These are phyloP conservation scores for Zygosaccharomyces pseudorouxii DNA, from an alignment of 805 yeast species.

Conservation along the genomic window DNA sequence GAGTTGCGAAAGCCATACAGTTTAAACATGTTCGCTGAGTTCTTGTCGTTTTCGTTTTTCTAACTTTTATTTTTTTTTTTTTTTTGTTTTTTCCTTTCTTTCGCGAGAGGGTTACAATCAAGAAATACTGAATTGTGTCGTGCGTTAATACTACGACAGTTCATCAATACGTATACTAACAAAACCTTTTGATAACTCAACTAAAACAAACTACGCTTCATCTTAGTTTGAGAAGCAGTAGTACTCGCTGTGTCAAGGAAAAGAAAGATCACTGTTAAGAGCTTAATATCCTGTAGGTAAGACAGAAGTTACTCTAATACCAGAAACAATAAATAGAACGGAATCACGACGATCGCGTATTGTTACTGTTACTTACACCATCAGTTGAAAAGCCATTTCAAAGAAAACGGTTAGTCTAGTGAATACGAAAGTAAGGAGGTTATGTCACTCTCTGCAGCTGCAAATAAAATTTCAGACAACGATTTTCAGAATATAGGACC, in stretches of 20 bases:
- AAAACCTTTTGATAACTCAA: background rate
- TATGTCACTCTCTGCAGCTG: constrained; percentile 45
- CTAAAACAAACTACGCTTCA: constrained; percentile 1
- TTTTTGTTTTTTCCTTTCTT: background rate
- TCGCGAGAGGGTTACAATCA: background rate
- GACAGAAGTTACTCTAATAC: background rate
- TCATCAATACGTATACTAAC: background rate
- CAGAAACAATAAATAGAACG: background rate
- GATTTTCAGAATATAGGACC: constrained; percentile 54
- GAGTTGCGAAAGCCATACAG: constrained; percentile 39
- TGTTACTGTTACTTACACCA: background rate
- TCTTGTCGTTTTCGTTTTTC: constrained; percentile 21
- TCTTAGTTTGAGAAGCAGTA: background rate
- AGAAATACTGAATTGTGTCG: background rate
- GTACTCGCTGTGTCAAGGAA: background rate
- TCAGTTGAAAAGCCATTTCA: background rate
- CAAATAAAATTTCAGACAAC: constrained; percentile 40
- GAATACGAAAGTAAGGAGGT: background rate
- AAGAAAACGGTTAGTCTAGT: background rate
- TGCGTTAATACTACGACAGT: background rate
- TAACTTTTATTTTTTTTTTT: no score
- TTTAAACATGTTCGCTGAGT: constrained; percentile 76
- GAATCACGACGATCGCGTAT: background rate
- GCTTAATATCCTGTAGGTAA: background rate
- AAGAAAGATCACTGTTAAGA: background rate